Conservation (phyloP, 2,329 filamentous ascomycete genomes). For the Pyrenochaeta sp. region DNA sequence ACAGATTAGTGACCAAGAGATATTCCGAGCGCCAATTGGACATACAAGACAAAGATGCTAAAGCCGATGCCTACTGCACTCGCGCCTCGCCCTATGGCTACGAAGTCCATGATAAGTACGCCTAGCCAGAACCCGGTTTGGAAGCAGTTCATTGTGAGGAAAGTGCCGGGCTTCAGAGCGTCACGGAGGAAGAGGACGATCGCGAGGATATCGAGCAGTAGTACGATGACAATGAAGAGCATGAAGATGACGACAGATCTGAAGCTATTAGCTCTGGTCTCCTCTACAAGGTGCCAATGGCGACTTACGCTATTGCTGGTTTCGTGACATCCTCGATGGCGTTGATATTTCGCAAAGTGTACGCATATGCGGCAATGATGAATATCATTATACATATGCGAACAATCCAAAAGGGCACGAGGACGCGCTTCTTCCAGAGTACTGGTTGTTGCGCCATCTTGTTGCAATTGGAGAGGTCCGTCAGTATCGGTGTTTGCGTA, state of each 20-base stretch:
- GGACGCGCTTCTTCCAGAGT: conserved; percentile 49
- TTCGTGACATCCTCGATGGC: conserved; percentile 25
- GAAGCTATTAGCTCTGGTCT: conserved; percentile 23
- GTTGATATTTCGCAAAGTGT: conserved; percentile 29
- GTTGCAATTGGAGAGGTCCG: conserved; percentile 1
- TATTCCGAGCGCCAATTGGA: background rate
- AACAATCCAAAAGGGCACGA: conserved; percentile 49
- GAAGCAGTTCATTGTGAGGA: conserved; percentile 47
- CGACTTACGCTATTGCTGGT: conserved; percentile 33
- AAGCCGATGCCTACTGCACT: conserved; percentile 36
- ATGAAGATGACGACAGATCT: conserved; percentile 45
- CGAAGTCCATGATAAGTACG: conserved; percentile 43
- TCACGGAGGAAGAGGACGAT: conserved; percentile 47
- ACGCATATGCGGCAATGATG: conserved; percentile 39
- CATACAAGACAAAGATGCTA: conserved; percentile 47
- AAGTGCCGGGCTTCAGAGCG: conserved; percentile 40
- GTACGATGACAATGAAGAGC: conserved; percentile 41
- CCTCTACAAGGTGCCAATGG: background rate
- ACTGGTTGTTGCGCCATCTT: conserved; percentile 34
- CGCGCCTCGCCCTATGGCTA: conserved; percentile 30
- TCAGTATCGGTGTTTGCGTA: background rate
- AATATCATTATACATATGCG: conserved; percentile 45
- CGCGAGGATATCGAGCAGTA: conserved; percentile 46
- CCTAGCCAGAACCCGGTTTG: conserved; percentile 48
- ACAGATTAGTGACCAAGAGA: conserved; percentile 10